A percentile compares a stretch with the other conserved stretches of the same genome.
Conservation (phyloP, 208 protist genomes). For the Trypanosoma avium region DNA sequence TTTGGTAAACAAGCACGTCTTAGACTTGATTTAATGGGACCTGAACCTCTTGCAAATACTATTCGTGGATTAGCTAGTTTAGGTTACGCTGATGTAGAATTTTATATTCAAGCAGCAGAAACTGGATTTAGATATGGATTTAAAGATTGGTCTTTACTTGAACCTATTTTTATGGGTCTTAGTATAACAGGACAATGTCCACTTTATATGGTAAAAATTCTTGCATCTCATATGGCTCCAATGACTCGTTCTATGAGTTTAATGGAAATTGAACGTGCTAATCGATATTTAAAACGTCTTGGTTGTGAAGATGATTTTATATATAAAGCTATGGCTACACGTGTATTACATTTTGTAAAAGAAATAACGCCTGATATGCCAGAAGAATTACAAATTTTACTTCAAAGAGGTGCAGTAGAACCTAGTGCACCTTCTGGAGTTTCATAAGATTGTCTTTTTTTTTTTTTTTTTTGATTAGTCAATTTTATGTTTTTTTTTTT, state of each 20-base stretch:
- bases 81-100: conserved; percentile 70
- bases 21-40: conserved; percentile 73
- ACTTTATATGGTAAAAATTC: conserved; percentile 48
- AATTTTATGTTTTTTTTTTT: not conserved
- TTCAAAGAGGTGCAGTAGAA: conserved; percentile 74
- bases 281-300: conserved; percentile 68
- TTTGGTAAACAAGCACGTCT: conserved; percentile 72
- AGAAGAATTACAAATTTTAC: conserved; percentile 74
- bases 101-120: conserved; percentile 70
- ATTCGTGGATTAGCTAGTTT: conserved; percentile 70
- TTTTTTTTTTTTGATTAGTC: not conserved
- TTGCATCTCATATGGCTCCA: conserved; percentile 59
- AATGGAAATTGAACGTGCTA: conserved; percentile 81
- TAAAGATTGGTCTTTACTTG: conserved; percentile 67
- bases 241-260: conserved; percentile 77
- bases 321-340: conserved; percentile 68
- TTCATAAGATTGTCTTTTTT: conserved; percentile 6
- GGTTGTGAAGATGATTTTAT: conserved; percentile 85
- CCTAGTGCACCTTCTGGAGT: conserved; percentile 15
- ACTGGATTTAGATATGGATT: conserved; percentile 75
- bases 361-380: conserved; percentile 88
- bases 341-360: conserved; percentile 87
- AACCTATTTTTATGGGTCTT: conserved; percentile 79
- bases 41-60: conserved; percentile 39
- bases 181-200: conserved; percentile 42